phyloP scores from a whole-genome alignment of 441 rosid species.

The Adansonia madagascariensis region DNA sequence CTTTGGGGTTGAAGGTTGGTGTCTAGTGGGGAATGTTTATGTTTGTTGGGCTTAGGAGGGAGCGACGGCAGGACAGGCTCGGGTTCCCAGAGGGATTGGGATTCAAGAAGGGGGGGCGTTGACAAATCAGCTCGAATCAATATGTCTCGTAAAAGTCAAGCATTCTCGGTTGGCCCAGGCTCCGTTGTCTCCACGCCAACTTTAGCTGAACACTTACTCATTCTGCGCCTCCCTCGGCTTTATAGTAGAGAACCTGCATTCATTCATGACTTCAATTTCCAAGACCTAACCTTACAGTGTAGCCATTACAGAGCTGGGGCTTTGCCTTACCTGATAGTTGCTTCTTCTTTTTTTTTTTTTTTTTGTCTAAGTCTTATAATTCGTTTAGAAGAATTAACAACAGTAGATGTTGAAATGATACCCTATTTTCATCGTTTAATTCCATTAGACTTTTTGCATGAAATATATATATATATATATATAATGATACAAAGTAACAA shows the following conservation, averaged over 20 bases:
- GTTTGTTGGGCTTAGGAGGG: slow-evolving; percentile 22
- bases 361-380: too few relatives aligned
- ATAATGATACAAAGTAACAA: too few relatives aligned
- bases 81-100: slow-evolving; percentile 32
- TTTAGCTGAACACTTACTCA: neutral
- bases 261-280: too few relatives aligned
- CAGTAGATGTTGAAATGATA: too few relatives aligned
- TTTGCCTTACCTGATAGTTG: too few relatives aligned
- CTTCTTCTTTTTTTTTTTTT: too few relatives aligned
- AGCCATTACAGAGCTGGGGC: too few relatives aligned
- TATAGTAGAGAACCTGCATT: neutral
- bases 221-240: neutral
- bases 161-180: slow-evolving; percentile 36
- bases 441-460: too few relatives aligned
- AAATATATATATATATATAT: too few relatives aligned
- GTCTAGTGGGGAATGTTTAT: slow-evolving; percentile 18
- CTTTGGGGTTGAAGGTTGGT: neutral
- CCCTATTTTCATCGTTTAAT: too few relatives aligned
- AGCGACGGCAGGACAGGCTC: slow-evolving; percentile 43
- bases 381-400: too few relatives aligned
- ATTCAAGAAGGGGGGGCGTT: slow-evolving; percentile 29
- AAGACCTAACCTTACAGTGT: too few relatives aligned
- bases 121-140: slow-evolving; percentile 32
- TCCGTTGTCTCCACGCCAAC: slow-evolving; percentile 51
- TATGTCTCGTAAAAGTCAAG: slow-evolving; percentile 43